Conservation (phyloP, 805 yeast genomes). For the Yarrowia phangngaensis region DNA sequence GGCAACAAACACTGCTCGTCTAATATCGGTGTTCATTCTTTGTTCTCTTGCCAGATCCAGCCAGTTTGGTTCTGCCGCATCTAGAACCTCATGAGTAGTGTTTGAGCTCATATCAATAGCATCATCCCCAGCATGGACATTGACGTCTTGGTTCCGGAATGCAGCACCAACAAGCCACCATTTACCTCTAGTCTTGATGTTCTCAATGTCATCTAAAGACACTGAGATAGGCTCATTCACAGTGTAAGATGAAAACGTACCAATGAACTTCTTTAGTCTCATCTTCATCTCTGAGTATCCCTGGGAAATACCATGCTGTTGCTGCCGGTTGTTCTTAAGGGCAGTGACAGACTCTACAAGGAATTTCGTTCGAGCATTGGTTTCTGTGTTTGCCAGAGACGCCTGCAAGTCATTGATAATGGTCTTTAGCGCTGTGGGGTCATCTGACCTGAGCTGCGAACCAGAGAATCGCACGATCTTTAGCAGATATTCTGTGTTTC, state of each 20-base stretch:
- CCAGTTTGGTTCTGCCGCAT: constrained; percentile 80
- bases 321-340: constrained; percentile 79
- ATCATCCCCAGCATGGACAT: constrained; percentile 37
- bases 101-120: constrained; percentile 37
- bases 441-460: constrained; percentile 80
- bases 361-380: constrained; percentile 68
- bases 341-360: constrained; percentile 80
- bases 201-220: constrained; percentile 71
- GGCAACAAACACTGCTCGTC: constrained; percentile 89
- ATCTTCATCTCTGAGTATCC: constrained; percentile 52
- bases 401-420: constrained; percentile 60
- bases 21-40: constrained; percentile 91
- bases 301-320: constrained; percentile 34
- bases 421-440: constrained; percentile 78
- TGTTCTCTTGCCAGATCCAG: constrained; percentile 76
- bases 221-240: constrained; percentile 78
- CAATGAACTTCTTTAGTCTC: constrained; percentile 62
- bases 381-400: constrained; percentile 41
- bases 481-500: constrained; percentile 71
- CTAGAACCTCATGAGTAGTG: constrained; percentile 58
- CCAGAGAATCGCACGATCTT: constrained; percentile 75
- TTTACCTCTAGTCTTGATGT: constrained; percentile 76
- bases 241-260: constrained; percentile 47
- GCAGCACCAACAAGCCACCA: constrained; percentile 99
- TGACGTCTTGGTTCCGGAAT: constrained; percentile 65